Evolutionary conservation across 805 yeast species (phyloP), one percentile per base, ranked within the genome.

Genomic region (Pichia membranifaciens): DNA sequence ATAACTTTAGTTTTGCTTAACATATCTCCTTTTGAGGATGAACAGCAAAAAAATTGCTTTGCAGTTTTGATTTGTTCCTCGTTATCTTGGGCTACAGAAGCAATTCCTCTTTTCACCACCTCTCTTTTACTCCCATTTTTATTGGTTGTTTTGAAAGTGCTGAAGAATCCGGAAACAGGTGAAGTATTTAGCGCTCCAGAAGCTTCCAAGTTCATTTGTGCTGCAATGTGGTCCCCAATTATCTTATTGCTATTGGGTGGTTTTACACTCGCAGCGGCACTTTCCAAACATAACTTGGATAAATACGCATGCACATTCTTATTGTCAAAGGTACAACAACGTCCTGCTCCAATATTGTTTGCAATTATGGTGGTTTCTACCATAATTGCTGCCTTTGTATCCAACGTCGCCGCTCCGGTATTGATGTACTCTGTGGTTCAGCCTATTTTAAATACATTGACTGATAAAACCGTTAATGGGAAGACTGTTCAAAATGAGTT

Each of bases 381-480:
- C 35, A 80, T 91, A 58, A 81, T 87, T 36, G 81, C 96, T 5
- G 89, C 91, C 87, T 90, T 96, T 95, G 93, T 91, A 35, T 84
- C 95, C 22, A 91, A 91, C 63, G 98, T 91, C 38, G 99, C 99
- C 1, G 93, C 98, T 0, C 99, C 99, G 0, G 97, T 91, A 3
- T 73, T 91, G 47, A 86, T 96, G 67, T 87, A 78, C 58, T 88
- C 96, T 5, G 85, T 91, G 52, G 82, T 91, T 49, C 96, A 90
- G 65, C 97, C 98, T 0, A 70, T 91, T 20, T 69, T 91, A 54
- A 75, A 96, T 58, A 87, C 95, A 0, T 68, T 90, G 38, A 95
- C 96, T 18, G 79, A 84, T 42, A 80, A 80, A 12, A 82, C 90
- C 20, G 12, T 43, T 20, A 43, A 48, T 43, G 50, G 50, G 29